Percentiles rank a stretch among this genome's conserved stretches.
Evolutionary conservation across 2,329 filamentous ascomycete species (phyloP).

Genomic region (Akanthomyces uredinophilus): DNA sequence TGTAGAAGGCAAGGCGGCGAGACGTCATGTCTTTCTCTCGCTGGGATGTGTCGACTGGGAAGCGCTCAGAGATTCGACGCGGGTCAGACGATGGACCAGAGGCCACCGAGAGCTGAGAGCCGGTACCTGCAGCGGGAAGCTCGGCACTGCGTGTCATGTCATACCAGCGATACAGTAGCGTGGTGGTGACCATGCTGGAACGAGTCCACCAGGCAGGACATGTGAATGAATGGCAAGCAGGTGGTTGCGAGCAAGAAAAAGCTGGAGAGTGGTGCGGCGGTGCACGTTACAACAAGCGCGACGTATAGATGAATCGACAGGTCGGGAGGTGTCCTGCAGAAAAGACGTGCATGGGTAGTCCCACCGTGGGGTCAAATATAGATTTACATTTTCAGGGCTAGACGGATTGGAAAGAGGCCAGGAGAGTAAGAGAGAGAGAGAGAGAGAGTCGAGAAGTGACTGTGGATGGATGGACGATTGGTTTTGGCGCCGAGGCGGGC

Average conservation of each 20-base stretch:
- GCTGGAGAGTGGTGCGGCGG: background rate
- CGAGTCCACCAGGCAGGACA: background rate
- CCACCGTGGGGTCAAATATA: conserved; percentile 6
- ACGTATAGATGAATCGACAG: conserved; percentile 7
- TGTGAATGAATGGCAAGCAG: background rate
- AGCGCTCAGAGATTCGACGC: background rate
- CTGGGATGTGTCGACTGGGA: background rate
- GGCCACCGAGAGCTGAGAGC: background rate
- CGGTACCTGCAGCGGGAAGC: background rate
- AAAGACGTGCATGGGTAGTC: background rate
- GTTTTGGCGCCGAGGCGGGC: conserved; percentile 7
- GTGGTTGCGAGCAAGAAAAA: background rate
- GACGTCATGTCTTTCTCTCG: background rate
- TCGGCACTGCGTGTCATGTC: background rate
- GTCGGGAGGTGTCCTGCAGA: background rate
- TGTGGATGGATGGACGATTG: background rate
- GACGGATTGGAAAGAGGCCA: background rate
- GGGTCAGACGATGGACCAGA: background rate
- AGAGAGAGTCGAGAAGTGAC: background rate
- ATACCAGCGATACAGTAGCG: background rate
- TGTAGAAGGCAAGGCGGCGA: background rate
- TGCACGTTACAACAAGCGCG: conserved; percentile 11
- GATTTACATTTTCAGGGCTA: conserved; percentile 4
- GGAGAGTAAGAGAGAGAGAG: background rate
- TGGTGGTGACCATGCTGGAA: background rate